These are phyloP conservation scores for Sclerotinia borealis DNA, from an alignment of 2,329 filamentous ascomycete species.

Conservation along the genomic window DNA sequence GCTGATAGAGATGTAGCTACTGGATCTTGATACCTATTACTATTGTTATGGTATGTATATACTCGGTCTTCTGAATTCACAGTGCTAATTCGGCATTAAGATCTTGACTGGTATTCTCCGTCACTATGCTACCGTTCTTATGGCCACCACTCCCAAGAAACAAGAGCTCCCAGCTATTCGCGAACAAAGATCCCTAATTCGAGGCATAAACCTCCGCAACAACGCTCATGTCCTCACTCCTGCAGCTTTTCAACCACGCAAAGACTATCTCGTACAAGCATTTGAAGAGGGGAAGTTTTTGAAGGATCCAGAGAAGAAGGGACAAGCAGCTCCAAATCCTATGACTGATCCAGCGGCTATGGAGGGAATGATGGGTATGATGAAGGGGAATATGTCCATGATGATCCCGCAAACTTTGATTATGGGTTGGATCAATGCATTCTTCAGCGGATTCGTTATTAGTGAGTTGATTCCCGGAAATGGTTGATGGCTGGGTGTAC, in stretches of 20 bases:
- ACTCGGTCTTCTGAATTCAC: background rate
- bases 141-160: constrained; percentile 41
- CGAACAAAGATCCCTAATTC: constrained; percentile 79
- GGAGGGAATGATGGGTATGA: constrained; percentile 99
- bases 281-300: constrained; percentile 84
- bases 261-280: constrained; percentile 73
- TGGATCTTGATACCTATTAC: constrained; percentile 99
- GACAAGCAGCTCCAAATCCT: constrained; percentile 85
- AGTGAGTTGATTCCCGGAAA: constrained; percentile 50
- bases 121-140: constrained; percentile 88
- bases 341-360: constrained; percentile 93
- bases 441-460: constrained; percentile 97
- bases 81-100: constrained; percentile 36
- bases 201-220: constrained; percentile 75
- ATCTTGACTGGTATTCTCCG: constrained; percentile 91
- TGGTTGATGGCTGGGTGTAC: background rate
- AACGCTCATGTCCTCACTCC: constrained; percentile 77
- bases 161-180: constrained; percentile 66
- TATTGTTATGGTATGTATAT: constrained; percentile 72
- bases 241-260: constrained; percentile 71
- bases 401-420: constrained; percentile 98
- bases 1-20: constrained; percentile 57
- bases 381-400: constrained; percentile 99
- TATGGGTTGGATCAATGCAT: constrained; percentile 99
- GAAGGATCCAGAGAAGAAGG: constrained; percentile 79